Percentiles rank a stretch among this genome's conserved stretches.
phyloP scores from a whole-genome alignment of 1,284 basidiomycete genomes.

The Rhizoctonia solani region DNA sequence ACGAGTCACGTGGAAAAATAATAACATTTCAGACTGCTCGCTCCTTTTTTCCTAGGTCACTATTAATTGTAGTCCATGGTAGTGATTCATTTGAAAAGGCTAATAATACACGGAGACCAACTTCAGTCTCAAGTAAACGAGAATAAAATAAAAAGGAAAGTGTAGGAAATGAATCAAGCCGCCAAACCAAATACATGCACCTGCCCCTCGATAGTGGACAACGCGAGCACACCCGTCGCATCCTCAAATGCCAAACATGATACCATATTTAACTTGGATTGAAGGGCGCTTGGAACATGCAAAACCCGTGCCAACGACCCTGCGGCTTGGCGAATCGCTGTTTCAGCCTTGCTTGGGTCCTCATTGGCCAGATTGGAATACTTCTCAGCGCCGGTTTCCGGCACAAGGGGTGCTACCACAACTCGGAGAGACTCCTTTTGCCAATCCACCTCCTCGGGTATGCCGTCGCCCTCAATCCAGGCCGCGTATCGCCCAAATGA shows the following conservation, averaged over 20 bases:
- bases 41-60: neutral
- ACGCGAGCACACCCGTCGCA: slow-evolving; percentile 16
- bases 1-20: slow-evolving; percentile 16
- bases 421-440: slow-evolving; percentile 1
- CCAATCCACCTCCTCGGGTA: slow-evolving; percentile 15
- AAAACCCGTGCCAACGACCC: neutral
- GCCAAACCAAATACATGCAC: neutral
- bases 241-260: slow-evolving; percentile 29
- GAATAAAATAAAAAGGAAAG: neutral
- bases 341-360: neutral
- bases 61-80: no score
- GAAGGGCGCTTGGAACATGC: neutral
- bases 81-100: no score
- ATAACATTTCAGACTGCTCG: neutral
- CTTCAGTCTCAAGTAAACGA: neutral
- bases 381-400: slow-evolving; percentile 5
- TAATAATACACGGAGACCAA: no score
- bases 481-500: slow-evolving; percentile 25
- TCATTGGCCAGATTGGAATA: neutral
- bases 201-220: slow-evolving; percentile 28
- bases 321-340: neutral
- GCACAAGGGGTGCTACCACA: neutral
- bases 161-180: neutral
- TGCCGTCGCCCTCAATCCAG: slow-evolving; percentile 27
- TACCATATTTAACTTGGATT: slow-evolving; percentile 14